Percentiles rank a stretch among this genome's conserved stretches.
Conservation (phyloP, 73 alveolate species). For the Breviolum minutum region DNA sequence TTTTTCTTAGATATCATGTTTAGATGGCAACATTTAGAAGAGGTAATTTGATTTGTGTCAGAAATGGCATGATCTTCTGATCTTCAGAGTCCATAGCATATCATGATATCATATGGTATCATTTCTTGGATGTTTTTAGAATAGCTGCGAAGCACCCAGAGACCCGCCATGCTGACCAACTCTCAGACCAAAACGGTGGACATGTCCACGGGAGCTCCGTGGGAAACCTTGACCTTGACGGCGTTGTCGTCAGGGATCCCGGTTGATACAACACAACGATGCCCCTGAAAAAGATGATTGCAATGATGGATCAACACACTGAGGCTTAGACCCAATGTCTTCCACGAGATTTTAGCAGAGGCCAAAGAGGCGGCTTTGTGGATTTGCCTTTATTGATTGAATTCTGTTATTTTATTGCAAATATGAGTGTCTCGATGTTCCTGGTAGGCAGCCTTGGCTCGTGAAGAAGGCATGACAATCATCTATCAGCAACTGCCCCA, state of each 20-base stretch:
- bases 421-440: not conserved
- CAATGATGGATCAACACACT: not conserved
- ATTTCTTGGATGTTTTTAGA: too few relatives aligned
- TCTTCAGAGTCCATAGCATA: not conserved
- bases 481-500: conserved; percentile 37
- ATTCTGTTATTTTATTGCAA: not conserved
- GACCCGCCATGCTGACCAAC: not conserved
- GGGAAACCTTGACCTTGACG: conserved; percentile 93
- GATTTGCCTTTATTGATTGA: not conserved
- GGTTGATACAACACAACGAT: not conserved
- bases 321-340: conserved; percentile 54
- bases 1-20: too few relatives aligned
- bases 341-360: conserved; percentile 73
- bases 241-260: conserved; percentile 38
- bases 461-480: conserved; percentile 95
- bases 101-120: not conserved
- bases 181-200: conserved; percentile 88
- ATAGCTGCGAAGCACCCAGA: not conserved
- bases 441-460: conserved; percentile 53
- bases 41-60: too few relatives aligned
- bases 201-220: conserved; percentile 95
- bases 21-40: not conserved
- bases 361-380: conserved; percentile 49
- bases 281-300: not conserved
- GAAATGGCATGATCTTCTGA: too few relatives aligned